phyloP scores from a whole-genome alignment of 2,329 filamentous ascomycete genomes.

The Trichoderma sp. region DNA sequence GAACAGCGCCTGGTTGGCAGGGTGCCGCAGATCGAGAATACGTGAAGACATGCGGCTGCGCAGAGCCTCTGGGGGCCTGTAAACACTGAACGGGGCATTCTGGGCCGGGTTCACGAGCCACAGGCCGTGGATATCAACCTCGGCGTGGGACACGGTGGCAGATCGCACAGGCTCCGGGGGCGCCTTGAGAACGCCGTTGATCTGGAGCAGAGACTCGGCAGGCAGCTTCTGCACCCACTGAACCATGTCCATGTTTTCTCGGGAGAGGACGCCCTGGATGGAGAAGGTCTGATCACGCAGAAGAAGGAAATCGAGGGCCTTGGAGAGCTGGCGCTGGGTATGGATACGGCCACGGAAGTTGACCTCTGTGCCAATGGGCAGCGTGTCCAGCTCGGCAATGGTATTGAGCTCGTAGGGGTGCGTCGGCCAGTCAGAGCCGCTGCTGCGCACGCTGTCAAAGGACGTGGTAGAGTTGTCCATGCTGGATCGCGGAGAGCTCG shows the following conservation, averaged over 20 bases:
- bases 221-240: slow-evolving; percentile 85
- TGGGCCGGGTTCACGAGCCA: slow-evolving; percentile 56
- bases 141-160: slow-evolving; percentile 74
- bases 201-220: slow-evolving; percentile 75
- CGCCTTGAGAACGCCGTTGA: slow-evolving; percentile 72
- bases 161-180: slow-evolving; percentile 76
- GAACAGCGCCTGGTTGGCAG: slow-evolving; percentile 84
- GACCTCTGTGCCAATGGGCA: slow-evolving; percentile 46
- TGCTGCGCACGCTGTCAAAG: slow-evolving; percentile 45
- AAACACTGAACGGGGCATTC: slow-evolving; percentile 57
- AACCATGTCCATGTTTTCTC: slow-evolving; percentile 69
- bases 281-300: slow-evolving; percentile 83
- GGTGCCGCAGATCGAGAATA: slow-evolving; percentile 83
- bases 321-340: slow-evolving; percentile 78
- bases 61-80: slow-evolving; percentile 65
- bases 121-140: slow-evolving; percentile 67
- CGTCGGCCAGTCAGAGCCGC: slow-evolving; percentile 43
- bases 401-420: slow-evolving; percentile 48
- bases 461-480: slow-evolving; percentile 38
- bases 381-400: slow-evolving; percentile 43
- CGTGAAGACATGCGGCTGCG: slow-evolving; percentile 77
- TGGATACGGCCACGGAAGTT: slow-evolving; percentile 49
- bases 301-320: slow-evolving; percentile 81
- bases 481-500: slow-evolving; percentile 36
- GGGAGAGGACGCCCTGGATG: slow-evolving; percentile 76